Percentiles rank a stretch among this genome's conserved stretches.
phyloP scores from a whole-genome alignment of 257 asterid species.

The Striga asiatica region DNA sequence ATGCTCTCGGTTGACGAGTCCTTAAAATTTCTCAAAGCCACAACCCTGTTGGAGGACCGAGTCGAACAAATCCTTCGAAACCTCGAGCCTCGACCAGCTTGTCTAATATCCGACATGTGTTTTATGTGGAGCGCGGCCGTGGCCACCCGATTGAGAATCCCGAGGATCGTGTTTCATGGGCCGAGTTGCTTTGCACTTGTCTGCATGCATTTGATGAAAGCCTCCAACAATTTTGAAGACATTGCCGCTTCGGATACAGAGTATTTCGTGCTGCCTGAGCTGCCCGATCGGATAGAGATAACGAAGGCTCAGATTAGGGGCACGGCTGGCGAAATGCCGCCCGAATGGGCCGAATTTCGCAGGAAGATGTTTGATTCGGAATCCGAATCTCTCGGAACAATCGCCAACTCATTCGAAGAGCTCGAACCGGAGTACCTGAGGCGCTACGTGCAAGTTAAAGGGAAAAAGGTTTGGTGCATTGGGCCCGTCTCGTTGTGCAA shows the following conservation, averaged over 20 bases:
- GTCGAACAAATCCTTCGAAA: conserved; percentile 12
- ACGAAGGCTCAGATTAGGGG: conserved; percentile 37
- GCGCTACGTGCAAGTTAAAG: conserved; percentile 1
- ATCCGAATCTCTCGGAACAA: conserved; percentile 10
- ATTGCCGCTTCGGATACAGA: conserved; percentile 21
- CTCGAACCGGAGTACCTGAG: conserved; percentile 15
- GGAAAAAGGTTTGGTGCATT: neutral
- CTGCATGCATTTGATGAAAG: conserved; percentile 7
- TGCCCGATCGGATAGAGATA: conserved; percentile 37
- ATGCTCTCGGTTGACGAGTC: neutral
- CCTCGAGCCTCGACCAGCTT: conserved; percentile 18
- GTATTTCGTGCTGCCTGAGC: conserved; percentile 33
- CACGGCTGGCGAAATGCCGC: neutral
- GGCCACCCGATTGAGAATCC: conserved; percentile 19
- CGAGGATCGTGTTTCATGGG: conserved; percentile 39
- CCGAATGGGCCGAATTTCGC: conserved; percentile 9
- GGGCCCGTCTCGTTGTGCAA: neutral
- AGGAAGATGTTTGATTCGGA: neutral
- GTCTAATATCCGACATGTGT: conserved; percentile 31
- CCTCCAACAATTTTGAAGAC: conserved; percentile 11
- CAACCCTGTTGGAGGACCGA: conserved; percentile 12
- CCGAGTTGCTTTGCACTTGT: conserved; percentile 36
- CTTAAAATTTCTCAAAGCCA: conserved; percentile 18
- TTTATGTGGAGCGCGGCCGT: conserved; percentile 26
- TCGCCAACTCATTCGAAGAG: conserved; percentile 20